Evolutionary conservation across 2,329 filamentous ascomycete genomes (phyloP).

Genomic region (Tolypocladium sp.): DNA sequence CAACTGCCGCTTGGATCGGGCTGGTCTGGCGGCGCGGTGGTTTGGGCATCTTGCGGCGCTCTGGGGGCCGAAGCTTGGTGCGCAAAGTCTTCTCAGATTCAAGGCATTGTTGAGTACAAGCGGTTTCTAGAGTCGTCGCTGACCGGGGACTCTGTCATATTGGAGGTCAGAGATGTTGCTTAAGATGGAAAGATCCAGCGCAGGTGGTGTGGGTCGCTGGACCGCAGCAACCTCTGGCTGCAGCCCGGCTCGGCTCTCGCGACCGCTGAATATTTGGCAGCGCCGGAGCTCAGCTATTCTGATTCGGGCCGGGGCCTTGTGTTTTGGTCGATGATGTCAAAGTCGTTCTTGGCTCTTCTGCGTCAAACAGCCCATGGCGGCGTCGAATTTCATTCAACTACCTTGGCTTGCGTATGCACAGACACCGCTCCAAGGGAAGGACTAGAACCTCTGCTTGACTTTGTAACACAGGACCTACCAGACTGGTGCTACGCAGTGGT

Average conservation of each 20-base stretch:
- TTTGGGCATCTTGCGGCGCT: slow-evolving; percentile 14
- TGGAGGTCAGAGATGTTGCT: not conserved
- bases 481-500: not conserved
- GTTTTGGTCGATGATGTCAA: too few relatives aligned
- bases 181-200: not conserved
- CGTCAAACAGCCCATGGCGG: too few relatives aligned
- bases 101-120: not conserved
- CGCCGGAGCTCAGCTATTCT: not conserved
- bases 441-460: not conserved
- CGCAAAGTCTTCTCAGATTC: not conserved
- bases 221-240: not conserved
- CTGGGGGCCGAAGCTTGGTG: not conserved
- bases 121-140: too few relatives aligned
- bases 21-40: slow-evolving; percentile 11
- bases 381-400: too few relatives aligned
- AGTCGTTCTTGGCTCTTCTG: too few relatives aligned
- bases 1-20: slow-evolving; percentile 22
- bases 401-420: too few relatives aligned
- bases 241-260: not conserved
- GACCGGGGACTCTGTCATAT: not conserved
- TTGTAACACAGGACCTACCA: not conserved
- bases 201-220: not conserved
- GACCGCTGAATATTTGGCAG: not conserved
- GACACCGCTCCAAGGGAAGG: not conserved
- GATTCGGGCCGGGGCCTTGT: too few relatives aligned